Evolutionary conservation across 2,329 filamentous ascomycete genomes (phyloP), one percentile per base, ranked within the genome.

Genomic region (Tolypocladium album): DNA sequence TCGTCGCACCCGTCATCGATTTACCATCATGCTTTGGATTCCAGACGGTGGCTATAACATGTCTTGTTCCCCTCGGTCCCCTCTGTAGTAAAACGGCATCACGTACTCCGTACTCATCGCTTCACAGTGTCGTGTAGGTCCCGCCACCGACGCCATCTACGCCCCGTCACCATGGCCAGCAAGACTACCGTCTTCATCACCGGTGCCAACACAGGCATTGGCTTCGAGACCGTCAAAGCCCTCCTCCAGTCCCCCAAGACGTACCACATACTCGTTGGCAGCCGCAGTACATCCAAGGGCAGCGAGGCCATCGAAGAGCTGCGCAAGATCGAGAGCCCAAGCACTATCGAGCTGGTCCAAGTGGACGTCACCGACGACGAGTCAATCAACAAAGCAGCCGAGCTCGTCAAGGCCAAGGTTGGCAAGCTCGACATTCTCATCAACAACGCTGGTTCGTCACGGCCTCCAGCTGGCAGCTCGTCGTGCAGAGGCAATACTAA

Each of bases 191-290:
- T 85, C n/a, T 69, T 87, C 52, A 78, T 87, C 63, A 87, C 84
- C 2, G 84, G 85, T 42, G 83, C 76, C 61, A 87, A 85, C 64
- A 85, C 79, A 0, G 84, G 84, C 20, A 77, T 88, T 24, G 85
- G 86, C 3, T 80, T 78, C 43, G 79, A 87, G 64, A 77, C 75
- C 9, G 78, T 86, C 57, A 84, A 80, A 62, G 78, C 82, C 1
- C 72, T 88, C 0, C 72, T 76, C 53, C 63, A 71, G 13, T 82
- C 84, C 0, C 38, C 67, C 0, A 71, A 70, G 11, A n/a, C 77
- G 2, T 87, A 86, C 68, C 74, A 78, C 11, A 76, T 88, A 60
- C 67, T 86, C 31, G 66, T 88, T 4, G 84, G 84, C 39, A 77
- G 76, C 45, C 79, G 85, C 2, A 76, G 73, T 1, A 31, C 79